phyloP scores from a whole-genome alignment of 805 yeast species.

The Clavispora santaluciae region DNA sequence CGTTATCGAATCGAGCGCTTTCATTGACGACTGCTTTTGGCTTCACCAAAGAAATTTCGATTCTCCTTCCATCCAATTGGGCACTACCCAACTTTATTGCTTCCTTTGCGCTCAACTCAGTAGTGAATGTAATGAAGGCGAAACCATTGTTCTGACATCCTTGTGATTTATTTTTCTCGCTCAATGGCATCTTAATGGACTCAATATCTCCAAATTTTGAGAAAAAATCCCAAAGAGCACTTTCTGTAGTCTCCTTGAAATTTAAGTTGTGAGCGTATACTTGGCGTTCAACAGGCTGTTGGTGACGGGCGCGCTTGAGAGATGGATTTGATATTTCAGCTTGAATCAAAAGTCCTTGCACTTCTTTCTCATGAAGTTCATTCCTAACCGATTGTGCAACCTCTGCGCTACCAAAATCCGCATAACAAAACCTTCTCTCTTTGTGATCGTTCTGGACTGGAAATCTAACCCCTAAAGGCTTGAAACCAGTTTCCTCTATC shows the following conservation, averaged over 20 bases:
- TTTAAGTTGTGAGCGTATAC: constrained; percentile 51
- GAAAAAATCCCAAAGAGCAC: constrained; percentile 39
- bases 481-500: constrained; percentile 35
- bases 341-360: constrained; percentile 33
- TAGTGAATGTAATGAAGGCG: constrained; percentile 55
- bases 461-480: constrained; percentile 46
- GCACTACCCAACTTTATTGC: constrained; percentile 42
- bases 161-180: constrained; percentile 24
- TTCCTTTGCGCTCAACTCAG: constrained; percentile 39
- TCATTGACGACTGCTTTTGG: constrained; percentile 16
- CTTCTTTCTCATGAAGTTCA: constrained; percentile 23
- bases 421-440: constrained; percentile 67
- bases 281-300: constrained; percentile 33
- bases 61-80: constrained; percentile 40
- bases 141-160: constrained; percentile 51
- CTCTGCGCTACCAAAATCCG: constrained; percentile 47
- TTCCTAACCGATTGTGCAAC: constrained; percentile 31
- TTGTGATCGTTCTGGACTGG: constrained; percentile 57
- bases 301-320: constrained; percentile 22
- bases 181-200: constrained; percentile 45
- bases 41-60: constrained; percentile 48
- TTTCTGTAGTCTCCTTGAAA: constrained; percentile 36
- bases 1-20: constrained; percentile 15
- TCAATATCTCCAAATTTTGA: constrained; percentile 50
- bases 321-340: constrained; percentile 62